Base-by-base conservation (phyloP, 2,329 filamentous ascomycete genomes). In the Pseudofabraea citricarpa region DNA sequence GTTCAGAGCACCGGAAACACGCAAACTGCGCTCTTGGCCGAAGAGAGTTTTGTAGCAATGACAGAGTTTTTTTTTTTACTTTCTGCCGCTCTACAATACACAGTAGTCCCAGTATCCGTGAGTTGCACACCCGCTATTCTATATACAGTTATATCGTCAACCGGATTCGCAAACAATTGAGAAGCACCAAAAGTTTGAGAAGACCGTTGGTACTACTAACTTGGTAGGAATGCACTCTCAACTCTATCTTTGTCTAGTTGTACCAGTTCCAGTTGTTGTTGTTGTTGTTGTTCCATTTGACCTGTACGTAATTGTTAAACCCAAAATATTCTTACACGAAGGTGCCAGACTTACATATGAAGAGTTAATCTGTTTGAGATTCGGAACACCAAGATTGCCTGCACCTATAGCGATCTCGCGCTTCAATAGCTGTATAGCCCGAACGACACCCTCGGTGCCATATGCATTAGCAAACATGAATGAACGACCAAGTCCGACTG, bases 401-500 rank as follows among this genome's bases (percentile, higher is more conserved):
- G 26, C 26, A 29, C 26, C 26, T 4, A 29, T n/a, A 29, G 26
- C 26, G 6, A 29, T 29, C 6, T 29, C 26, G 15, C 26, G 32
- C 16, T 36, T 20, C 13, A 36, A 16, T 36, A 36, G 6, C 19
- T 36, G 13, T 10, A 36, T 36, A 16, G 32, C 32, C 12, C 32
- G 13, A 36, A 20, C 4, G 18, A 36, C 4, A 19, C 32, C 32
- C 32, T 36, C 18, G 10, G 13, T 15, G 10, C 32, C 32, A 8
- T 36, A 36, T 9, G 18, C n/a, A 20, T 36, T 36, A 20, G 32
- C 32, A 36, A 15, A 36, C 3, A 36, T 15, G 19, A 36, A 36
- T 3, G 32, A 66, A 2, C 79, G 59, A 0, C 79, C 78, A 1
- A 83, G 65, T 44, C 80, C 79, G 20, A 80, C 75, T 49, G 80